Conservation (phyloP, 331 rosid genomes). For the Arachis monticola region DNA sequence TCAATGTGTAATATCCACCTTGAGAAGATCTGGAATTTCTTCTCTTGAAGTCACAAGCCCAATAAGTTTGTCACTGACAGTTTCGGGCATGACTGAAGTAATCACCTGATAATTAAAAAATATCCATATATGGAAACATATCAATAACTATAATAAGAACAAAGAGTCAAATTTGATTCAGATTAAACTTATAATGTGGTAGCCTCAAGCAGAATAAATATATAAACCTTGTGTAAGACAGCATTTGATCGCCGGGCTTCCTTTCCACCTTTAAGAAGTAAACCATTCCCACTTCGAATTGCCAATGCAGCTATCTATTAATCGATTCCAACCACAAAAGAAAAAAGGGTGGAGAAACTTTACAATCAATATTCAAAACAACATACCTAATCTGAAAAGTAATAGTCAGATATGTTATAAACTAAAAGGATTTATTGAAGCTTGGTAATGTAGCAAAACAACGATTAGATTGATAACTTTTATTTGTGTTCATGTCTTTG, state of each 20-base stretch:
- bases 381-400: not conserved
- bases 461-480: not conserved
- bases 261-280: constrained; percentile 94
- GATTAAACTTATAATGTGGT: constrained; percentile 19
- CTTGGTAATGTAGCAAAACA: not conserved
- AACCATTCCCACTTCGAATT: constrained; percentile 90
- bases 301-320: constrained; percentile 87
- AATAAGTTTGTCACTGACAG: constrained; percentile 74
- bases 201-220: constrained; percentile 20
- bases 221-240: constrained; percentile 77
- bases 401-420: constrained; percentile 6
- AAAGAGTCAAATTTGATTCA: not conserved
- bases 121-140: constrained; percentile 4
- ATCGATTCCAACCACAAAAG: constrained; percentile 34
- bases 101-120: constrained; percentile 60
- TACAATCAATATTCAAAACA: constrained; percentile 15
- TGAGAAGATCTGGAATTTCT: constrained; percentile 88
- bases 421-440: constrained; percentile 1
- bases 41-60: constrained; percentile 91
- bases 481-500: constrained; percentile 19
- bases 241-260: constrained; percentile 84
- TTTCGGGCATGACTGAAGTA: constrained; percentile 70
- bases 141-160: constrained; percentile 7
- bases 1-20: constrained; percentile 52
- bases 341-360: not conserved